Conservation (phyloP, 2,329 filamentous ascomycete genomes). For the Alternaria dauci region DNA sequence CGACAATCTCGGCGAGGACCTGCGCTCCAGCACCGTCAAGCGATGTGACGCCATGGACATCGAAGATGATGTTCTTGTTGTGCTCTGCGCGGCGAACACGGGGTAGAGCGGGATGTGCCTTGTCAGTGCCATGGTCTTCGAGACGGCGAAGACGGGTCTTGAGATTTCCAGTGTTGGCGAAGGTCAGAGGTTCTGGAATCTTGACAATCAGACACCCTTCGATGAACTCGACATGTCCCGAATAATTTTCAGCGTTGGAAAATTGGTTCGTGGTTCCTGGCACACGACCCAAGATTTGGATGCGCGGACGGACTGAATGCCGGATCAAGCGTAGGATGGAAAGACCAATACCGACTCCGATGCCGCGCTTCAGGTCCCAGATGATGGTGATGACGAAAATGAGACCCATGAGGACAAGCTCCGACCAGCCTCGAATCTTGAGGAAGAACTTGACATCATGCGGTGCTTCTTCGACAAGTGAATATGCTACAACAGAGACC, state of each 20-base stretch:
- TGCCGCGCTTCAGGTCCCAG: slow-evolving; percentile 91
- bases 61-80: slow-evolving; percentile 93
- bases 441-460: slow-evolving; percentile 92
- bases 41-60: slow-evolving; percentile 95
- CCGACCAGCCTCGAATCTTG: slow-evolving; percentile 83
- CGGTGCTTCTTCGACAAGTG: slow-evolving; percentile 92
- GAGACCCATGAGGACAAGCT: slow-evolving; percentile 84
- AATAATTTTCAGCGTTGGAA: slow-evolving; percentile 80
- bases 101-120: slow-evolving; percentile 87
- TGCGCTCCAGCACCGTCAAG: slow-evolving; percentile 94
- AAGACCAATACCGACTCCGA: slow-evolving; percentile 90
- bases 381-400: slow-evolving; percentile 94
- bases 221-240: slow-evolving; percentile 81
- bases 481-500: slow-evolving; percentile 95
- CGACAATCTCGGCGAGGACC: slow-evolving; percentile 88
- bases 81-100: slow-evolving; percentile 78
- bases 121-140: slow-evolving; percentile 87
- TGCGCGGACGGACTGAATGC: slow-evolving; percentile 89
- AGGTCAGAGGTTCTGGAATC: slow-evolving; percentile 95
- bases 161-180: slow-evolving; percentile 93
- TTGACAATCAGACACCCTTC: slow-evolving; percentile 96
- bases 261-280: slow-evolving; percentile 79
- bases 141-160: slow-evolving; percentile 83
- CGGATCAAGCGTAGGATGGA: slow-evolving; percentile 89
- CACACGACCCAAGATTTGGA: slow-evolving; percentile 92